Percentiles rank a stretch among this genome's conserved stretches.
phyloP scores from a whole-genome alignment of 2,329 filamentous ascomycete species.

The Xylariaceae sp. region DNA sequence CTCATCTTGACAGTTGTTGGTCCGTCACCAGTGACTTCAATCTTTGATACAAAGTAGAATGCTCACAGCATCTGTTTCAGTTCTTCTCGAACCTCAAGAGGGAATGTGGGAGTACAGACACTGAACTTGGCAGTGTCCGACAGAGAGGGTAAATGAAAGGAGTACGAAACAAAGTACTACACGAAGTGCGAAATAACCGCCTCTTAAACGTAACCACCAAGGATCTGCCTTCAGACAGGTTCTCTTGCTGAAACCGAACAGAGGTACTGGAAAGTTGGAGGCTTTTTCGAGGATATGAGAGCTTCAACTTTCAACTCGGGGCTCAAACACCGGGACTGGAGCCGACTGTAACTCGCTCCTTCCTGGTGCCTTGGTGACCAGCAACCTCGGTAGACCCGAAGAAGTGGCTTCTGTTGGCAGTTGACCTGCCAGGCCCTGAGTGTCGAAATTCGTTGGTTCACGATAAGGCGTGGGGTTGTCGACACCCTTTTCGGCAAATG shows the following conservation, averaged over 20 bases:
- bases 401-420: neutral
- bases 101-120: neutral
- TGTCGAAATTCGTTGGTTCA: neutral
- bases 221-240: no score
- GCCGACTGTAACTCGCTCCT: neutral
- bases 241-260: no score
- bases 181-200: neutral
- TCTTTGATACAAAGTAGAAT: neutral
- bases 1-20: slow-evolving; percentile 9
- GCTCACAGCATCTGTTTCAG: neutral
- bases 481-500: neutral
- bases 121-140: neutral
- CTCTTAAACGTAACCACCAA: no score
- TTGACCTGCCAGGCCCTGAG: neutral
- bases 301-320: no score
- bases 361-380: neutral
- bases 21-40: neutral
- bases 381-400: neutral
- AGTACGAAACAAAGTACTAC: neutral
- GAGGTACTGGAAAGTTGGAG: neutral
- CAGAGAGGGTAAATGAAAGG: neutral
- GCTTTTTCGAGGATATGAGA: neutral
- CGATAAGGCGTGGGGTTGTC: neutral
- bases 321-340: neutral
- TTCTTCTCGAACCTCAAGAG: neutral